phyloP scores from a whole-genome alignment of 202 grass and related monocot genomes.

The Setaria viridis region DNA sequence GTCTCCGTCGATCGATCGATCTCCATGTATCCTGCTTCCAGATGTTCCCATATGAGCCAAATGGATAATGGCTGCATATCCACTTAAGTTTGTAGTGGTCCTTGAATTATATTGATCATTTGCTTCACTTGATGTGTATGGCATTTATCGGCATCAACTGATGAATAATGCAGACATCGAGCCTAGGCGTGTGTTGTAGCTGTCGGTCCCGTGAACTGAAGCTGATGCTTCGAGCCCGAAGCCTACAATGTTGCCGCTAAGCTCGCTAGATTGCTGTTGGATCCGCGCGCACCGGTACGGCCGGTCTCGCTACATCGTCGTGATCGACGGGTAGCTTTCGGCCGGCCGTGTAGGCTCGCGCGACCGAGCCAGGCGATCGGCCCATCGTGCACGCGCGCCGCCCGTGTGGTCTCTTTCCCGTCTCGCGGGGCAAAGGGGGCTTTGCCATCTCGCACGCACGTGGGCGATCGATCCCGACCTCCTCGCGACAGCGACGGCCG shows the following conservation, averaged over 20 bases:
- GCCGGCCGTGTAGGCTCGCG: neutral
- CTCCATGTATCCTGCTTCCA: neutral
- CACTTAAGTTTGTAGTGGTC: neutral
- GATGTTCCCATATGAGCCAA: neutral
- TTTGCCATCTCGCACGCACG: conserved; percentile 13
- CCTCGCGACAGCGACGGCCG: neutral
- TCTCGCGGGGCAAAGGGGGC: neutral
- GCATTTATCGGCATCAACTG: neutral
- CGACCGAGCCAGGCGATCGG: conserved; percentile 15
- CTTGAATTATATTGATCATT: neutral
- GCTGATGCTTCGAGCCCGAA: neutral
- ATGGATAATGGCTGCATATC: neutral
- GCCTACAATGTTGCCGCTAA: neutral
- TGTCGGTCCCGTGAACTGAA: conserved; percentile 38
- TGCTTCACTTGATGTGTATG: neutral
- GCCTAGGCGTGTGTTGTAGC: neutral
- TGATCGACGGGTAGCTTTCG: conserved; percentile 44
- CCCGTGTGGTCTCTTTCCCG: neutral
- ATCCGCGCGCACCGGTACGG: neutral
- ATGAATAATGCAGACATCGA: neutral
- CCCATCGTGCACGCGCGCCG: neutral
- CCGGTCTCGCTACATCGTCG: neutral
- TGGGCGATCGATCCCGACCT: neutral
- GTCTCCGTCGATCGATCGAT: neutral
- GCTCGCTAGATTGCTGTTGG: neutral